phyloP scores from a whole-genome alignment of 441 rosid genomes.

The Syzygium syzygioides region DNA sequence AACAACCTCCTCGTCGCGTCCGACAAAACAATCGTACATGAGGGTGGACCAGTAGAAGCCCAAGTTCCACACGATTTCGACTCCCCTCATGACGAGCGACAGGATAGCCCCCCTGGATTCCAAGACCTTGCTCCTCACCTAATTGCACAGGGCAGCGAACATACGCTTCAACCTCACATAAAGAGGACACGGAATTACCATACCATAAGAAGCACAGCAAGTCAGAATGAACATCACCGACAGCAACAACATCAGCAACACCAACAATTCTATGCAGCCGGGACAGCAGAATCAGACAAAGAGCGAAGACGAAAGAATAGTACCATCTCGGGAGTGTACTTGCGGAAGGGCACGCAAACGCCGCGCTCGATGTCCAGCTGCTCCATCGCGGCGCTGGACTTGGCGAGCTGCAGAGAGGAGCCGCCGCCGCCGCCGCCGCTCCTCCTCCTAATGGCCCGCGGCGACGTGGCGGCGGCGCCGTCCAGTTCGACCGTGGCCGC shows the following conservation, averaged over 20 bases:
- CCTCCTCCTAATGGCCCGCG: background rate
- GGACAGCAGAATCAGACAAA: background rate
- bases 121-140: constrained; percentile 85
- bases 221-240: background rate
- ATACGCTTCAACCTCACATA: background rate
- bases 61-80: constrained; percentile 86
- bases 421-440: background rate
- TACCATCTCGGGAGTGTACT: constrained; percentile 92
- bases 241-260: background rate
- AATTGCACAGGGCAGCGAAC: background rate
- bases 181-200: background rate
- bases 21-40: constrained; percentile 72
- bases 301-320: background rate
- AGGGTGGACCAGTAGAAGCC: constrained; percentile 84
- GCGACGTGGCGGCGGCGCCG: background rate
- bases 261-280: background rate
- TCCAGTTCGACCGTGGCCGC: background rate
- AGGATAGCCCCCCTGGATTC: constrained; percentile 61
- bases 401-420: constrained; percentile 7
- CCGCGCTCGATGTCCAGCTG: constrained; percentile 93
- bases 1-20: constrained; percentile 87
- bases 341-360: constrained; percentile 93
- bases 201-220: background rate
- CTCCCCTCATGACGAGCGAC: constrained; percentile 68
- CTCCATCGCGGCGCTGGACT: constrained; percentile 71